Evolutionary conservation across 164 flowering plant genomes (phyloP).

Genomic region (Litsea cubeba): DNA sequence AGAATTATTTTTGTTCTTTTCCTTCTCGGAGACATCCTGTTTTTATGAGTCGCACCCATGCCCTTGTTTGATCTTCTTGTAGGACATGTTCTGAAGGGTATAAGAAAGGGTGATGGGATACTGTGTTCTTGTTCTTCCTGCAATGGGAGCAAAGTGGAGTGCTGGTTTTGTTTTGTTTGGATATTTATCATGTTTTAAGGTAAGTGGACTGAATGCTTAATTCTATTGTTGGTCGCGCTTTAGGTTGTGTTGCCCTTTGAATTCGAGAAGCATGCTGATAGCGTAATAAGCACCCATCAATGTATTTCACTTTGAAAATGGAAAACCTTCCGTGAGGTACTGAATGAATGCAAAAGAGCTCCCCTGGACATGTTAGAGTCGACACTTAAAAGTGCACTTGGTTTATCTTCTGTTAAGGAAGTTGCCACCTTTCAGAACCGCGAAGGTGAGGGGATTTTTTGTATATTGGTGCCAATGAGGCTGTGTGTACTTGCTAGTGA

Average conservation of each 20-base stretch:
- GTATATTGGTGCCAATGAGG: not conserved
- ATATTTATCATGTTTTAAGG: not conserved
- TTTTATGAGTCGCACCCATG: not conserved
- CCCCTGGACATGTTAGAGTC: constrained; percentile 40
- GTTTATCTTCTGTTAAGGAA: constrained; percentile 22
- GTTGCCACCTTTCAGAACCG: constrained; percentile 36
- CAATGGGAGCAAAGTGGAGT: constrained; percentile 56
- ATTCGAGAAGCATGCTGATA: constrained; percentile 79
- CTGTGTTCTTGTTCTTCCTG: constrained; percentile 62
- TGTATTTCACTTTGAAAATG: constrained; percentile 66
- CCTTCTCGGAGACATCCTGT: not conserved
- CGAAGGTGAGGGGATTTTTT: constrained; percentile 32
- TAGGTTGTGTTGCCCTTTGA: constrained; percentile 57
- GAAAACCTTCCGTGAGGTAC: constrained; percentile 59
- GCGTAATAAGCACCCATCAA: constrained; percentile 64
- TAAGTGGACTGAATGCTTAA: not conserved
- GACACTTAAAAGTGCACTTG: constrained; percentile 31
- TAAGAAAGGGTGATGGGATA: constrained; percentile 49
- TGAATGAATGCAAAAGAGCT: constrained; percentile 49
- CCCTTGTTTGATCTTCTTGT: constrained; percentile 4
- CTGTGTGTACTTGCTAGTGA: not conserved
- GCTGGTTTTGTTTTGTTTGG: not conserved
- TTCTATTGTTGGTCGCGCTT: not conserved
- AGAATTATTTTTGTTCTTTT: not conserved
- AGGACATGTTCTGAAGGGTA: constrained; percentile 49